A percentile compares a stretch with the other conserved stretches of the same genome.
Conservation (phyloP, 2,329 filamentous ascomycete genomes). For the Fusarium sambucinum region DNA sequence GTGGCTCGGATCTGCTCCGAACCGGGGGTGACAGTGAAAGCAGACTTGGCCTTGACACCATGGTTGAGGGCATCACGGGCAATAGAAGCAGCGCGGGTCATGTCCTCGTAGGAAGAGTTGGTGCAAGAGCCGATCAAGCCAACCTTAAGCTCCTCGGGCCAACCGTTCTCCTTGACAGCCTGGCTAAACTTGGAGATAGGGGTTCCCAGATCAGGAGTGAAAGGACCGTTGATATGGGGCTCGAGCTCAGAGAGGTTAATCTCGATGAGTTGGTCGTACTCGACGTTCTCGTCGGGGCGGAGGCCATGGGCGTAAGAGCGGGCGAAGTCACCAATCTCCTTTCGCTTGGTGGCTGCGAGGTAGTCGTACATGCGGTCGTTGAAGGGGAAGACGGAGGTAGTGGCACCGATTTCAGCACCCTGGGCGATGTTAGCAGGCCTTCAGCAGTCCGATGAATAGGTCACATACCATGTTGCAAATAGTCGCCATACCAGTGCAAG, state of each 20-base stretch:
- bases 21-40: conserved; percentile 96
- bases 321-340: conserved; percentile 90
- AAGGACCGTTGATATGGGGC: conserved; percentile 96
- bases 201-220: conserved; percentile 94
- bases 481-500: conserved; percentile 88
- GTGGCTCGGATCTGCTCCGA: conserved; percentile 98
- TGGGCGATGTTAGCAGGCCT: conserved; percentile 30
- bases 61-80: conserved; percentile 91
- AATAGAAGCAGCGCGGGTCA: conserved; percentile 93
- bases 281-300: conserved; percentile 84
- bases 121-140: conserved; percentile 98
- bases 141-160: conserved; percentile 91
- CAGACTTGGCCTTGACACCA: conserved; percentile 88
- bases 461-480: conserved; percentile 75
- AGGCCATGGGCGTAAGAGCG: conserved; percentile 87
- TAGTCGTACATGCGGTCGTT: conserved; percentile 99
- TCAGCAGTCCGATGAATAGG: conserved; percentile 11
- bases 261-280: conserved; percentile 91
- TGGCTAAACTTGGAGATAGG: conserved; percentile 91
- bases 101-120: conserved; percentile 98
- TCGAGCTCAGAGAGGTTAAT: conserved; percentile 92
- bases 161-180: conserved; percentile 83
- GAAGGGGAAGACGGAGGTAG: conserved; percentile 96
- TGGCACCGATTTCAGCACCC: conserved; percentile 80
- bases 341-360: conserved; percentile 89